phyloP scores from a whole-genome alignment of 371 early-diverging fungal species.

The Mortierella sp. region DNA sequence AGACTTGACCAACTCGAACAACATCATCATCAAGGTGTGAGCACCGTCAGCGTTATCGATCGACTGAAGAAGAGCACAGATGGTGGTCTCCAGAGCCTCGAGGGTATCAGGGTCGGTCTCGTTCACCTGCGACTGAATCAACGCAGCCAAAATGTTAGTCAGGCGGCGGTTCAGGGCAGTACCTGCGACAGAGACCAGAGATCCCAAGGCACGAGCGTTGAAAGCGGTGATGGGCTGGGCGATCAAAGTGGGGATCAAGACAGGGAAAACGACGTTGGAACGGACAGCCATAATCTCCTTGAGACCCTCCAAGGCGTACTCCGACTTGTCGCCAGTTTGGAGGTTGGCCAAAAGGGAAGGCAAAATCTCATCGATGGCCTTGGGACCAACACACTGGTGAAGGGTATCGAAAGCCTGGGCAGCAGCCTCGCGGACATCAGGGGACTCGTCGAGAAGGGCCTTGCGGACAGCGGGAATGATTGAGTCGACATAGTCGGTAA shows the following conservation, averaged over 20 bases:
- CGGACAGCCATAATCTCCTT: slow-evolving; percentile 98
- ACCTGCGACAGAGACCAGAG: slow-evolving; percentile 94
- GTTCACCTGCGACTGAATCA: slow-evolving; percentile 79
- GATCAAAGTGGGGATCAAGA: slow-evolving; percentile 93
- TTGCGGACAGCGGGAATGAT: slow-evolving; percentile 86
- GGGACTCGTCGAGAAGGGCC: slow-evolving; percentile 84
- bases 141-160: slow-evolving; percentile 81
- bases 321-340: slow-evolving; percentile 75
- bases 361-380: slow-evolving; percentile 93
- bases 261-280: slow-evolving; percentile 96
- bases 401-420: slow-evolving; percentile 96
- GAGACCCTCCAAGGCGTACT: slow-evolving; percentile 92
- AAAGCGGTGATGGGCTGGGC: slow-evolving; percentile 90
- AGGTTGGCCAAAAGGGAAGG: slow-evolving; percentile 90
- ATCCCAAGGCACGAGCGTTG: slow-evolving; percentile 93
- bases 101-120: slow-evolving; percentile 80
- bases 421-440: slow-evolving; percentile 94
- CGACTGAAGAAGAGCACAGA: slow-evolving; percentile 75
- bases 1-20: slow-evolving; percentile 77
- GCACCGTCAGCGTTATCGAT: slow-evolving; percentile 86
- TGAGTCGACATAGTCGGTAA: slow-evolving; percentile 86
- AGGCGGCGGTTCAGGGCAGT: slow-evolving; percentile 87
- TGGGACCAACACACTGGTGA: slow-evolving; percentile 90
- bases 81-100: slow-evolving; percentile 77
- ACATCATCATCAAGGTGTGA: slow-evolving; percentile 76